Conservation (phyloP, 2,329 filamentous ascomycete genomes). For the Penicillium sp. region DNA sequence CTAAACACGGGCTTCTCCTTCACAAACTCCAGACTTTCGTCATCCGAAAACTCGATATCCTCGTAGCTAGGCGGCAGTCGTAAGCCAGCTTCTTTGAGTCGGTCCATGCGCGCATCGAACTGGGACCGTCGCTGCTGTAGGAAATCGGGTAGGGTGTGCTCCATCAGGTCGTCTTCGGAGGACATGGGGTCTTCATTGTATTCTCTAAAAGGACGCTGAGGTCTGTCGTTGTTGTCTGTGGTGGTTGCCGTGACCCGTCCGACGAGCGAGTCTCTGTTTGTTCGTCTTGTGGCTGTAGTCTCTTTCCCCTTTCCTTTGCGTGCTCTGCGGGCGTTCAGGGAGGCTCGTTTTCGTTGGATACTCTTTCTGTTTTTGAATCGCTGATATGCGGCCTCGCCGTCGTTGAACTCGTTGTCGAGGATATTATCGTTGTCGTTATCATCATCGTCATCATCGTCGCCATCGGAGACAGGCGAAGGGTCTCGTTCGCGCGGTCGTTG, state of each 20-base stretch:
- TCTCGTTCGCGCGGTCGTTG: not conserved
- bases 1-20: constrained; percentile 68
- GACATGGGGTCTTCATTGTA: constrained; percentile 35
- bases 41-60: constrained; percentile 71
- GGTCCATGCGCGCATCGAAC: constrained; percentile 62
- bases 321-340: constrained; percentile 44
- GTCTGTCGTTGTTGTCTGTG: constrained; percentile 17
- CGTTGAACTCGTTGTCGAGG: constrained; percentile 33
- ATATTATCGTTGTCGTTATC: constrained; percentile 23
- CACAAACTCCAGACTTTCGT: constrained; percentile 58
- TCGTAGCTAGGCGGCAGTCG: constrained; percentile 73
- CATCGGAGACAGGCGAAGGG: not conserved
- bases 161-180: constrained; percentile 53
- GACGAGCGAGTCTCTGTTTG: constrained; percentile 35
- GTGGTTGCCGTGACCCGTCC: constrained; percentile 29
- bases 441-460: not conserved
- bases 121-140: constrained; percentile 62
- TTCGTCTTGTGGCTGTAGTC: constrained; percentile 25
- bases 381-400: constrained; percentile 51
- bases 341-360: constrained; percentile 50
- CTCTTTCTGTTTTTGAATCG: constrained; percentile 61
- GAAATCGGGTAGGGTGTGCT: constrained; percentile 66
- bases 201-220: constrained; percentile 31
- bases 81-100: constrained; percentile 64
- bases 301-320: constrained; percentile 10